phyloP scores from a whole-genome alignment of 1,284 basidiomycete species.

The Heterobasidion occidentale region DNA sequence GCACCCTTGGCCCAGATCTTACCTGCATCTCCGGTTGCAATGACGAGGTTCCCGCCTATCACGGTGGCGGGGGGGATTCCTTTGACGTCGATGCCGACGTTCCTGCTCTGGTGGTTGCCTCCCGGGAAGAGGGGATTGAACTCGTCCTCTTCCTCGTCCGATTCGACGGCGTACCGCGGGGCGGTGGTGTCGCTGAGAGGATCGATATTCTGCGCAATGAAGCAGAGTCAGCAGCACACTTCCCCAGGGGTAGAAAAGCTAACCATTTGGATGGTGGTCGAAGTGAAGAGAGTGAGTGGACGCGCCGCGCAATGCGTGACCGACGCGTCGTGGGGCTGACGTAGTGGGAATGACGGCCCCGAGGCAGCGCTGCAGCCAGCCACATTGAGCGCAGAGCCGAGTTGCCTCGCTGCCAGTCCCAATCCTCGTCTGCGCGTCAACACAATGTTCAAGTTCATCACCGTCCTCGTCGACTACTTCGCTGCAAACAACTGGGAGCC shows the following conservation, averaged over 20 bases:
- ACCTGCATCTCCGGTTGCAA: slow-evolving; percentile 40
- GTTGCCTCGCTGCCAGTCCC: background rate
- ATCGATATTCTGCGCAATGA: slow-evolving; percentile 36
- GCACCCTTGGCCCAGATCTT: slow-evolving; percentile 42
- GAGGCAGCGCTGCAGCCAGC: too few relatives aligned
- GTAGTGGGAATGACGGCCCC: too few relatives aligned
- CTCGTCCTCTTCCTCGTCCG: slow-evolving; percentile 62
- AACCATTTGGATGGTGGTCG: background rate
- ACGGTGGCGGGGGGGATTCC: slow-evolving; percentile 18
- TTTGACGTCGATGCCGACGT: slow-evolving; percentile 29
- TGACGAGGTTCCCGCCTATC: slow-evolving; percentile 26
- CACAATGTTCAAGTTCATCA: background rate
- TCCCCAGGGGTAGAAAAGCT: background rate
- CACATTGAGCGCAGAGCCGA: background rate
- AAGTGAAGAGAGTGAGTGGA: background rate
- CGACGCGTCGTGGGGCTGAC: too few relatives aligned
- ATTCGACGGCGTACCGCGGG: slow-evolving; percentile 55
- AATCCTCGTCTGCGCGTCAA: background rate
- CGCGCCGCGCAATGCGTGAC: background rate
- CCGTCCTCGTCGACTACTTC: background rate
- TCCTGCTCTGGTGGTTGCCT: slow-evolving; percentile 11
- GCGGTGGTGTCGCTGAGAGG: slow-evolving; percentile 47
- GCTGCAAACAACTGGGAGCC: slow-evolving; percentile 1
- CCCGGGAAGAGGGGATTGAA: slow-evolving; percentile 31
- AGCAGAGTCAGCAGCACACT: background rate